Evolutionary conservation across 2,329 filamentous ascomycete genomes (phyloP), one percentile per base, ranked within the genome.

Genomic region (Atkinsonella texensis): DNA sequence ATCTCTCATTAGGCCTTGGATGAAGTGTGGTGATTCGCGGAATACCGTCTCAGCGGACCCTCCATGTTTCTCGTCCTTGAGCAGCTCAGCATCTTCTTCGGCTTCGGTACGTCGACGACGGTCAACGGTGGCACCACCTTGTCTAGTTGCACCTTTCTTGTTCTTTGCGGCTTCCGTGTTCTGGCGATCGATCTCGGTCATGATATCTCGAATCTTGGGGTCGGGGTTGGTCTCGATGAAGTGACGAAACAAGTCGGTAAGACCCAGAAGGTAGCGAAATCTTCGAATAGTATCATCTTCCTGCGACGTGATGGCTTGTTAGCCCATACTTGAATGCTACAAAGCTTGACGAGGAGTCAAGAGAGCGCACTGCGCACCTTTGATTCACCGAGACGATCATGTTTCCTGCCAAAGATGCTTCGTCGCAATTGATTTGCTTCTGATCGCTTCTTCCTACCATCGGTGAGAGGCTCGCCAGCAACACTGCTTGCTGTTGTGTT

Each of bases 211-310:
- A 62, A 97, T 93, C 61, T 87, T 88, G 15, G 93, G 91, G 63
- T 98, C 90, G 5, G 90, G 91, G 64, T 96, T 98, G 9, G 89
- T 89, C 65, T 97, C 90, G 70, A 98, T 98, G 68, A 98, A 98
- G 70, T 98, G 93, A 57, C 94, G 89, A 74, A 98, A 98, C 18
- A 98, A 76, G 63, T 98, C 93, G 15, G 93, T 98, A 49, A 98
- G 75, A 28, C 94, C 94, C 13, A 98, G 79, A 1, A 98, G 79
- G 66, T 98, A 98, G 57, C 89, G 84, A 67, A 98, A 98, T 65
- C 93, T 80, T 60, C 91, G 83, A 63, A 97, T 88, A 0, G 89
- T 94, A 63, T 97, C 91, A 74, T 96, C 88, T 72, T 96, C 91
- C 87, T 91, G 51, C 40, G 55, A 4, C 11, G n/a, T n/a, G 13